Evolutionary conservation across 1,284 basidiomycete species (phyloP).

Genomic region (Naganishia cerealis): DNA sequence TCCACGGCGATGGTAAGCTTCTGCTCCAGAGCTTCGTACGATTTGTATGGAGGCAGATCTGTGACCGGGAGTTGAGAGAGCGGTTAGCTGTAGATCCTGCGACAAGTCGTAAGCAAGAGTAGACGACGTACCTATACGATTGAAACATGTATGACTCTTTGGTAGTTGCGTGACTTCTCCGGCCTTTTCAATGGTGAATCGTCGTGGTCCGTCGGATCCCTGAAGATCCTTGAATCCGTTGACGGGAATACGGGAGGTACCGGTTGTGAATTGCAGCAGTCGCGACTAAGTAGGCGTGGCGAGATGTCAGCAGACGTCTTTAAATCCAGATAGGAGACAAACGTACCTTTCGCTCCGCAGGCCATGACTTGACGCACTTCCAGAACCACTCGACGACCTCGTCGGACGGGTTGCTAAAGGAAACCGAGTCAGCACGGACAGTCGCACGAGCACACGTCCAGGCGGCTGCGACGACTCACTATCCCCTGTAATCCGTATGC

Average conservation of each 20-base stretch:
- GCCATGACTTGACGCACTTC: slow-evolving; percentile 96
- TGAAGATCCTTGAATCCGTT: slow-evolving; percentile 99
- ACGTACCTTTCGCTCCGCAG: slow-evolving; percentile 76
- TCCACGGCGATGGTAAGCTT: slow-evolving; percentile 88
- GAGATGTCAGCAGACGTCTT: slow-evolving; percentile 10
- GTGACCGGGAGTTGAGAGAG: slow-evolving; percentile 50
- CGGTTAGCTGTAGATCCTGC: not conserved
- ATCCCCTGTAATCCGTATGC: slow-evolving; percentile 64
- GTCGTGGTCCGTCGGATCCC: slow-evolving; percentile 89
- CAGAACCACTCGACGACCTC: slow-evolving; percentile 99
- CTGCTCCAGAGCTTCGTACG: slow-evolving; percentile 83
- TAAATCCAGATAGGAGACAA: slow-evolving; percentile 1
- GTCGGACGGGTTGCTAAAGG: slow-evolving; percentile 61
- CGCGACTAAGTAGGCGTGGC: slow-evolving; percentile 59
- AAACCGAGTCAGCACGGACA: slow-evolving; percentile 65
- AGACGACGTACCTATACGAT: slow-evolving; percentile 58
- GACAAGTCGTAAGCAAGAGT: not conserved
- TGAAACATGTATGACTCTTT: slow-evolving; percentile 85
- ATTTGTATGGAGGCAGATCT: slow-evolving; percentile 87
- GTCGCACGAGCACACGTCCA: slow-evolving; percentile 33
- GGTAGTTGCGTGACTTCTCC: slow-evolving; percentile 88
- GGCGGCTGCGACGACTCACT: slow-evolving; percentile 41
- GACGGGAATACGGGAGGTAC: slow-evolving; percentile 94
- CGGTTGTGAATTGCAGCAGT: slow-evolving; percentile 92
- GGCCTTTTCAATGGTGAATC: slow-evolving; percentile 94